These are phyloP conservation scores for Haplosporangium gracile DNA, from an alignment of 192 early-diverging fungal genomes.

Conservation along the genomic window DNA sequence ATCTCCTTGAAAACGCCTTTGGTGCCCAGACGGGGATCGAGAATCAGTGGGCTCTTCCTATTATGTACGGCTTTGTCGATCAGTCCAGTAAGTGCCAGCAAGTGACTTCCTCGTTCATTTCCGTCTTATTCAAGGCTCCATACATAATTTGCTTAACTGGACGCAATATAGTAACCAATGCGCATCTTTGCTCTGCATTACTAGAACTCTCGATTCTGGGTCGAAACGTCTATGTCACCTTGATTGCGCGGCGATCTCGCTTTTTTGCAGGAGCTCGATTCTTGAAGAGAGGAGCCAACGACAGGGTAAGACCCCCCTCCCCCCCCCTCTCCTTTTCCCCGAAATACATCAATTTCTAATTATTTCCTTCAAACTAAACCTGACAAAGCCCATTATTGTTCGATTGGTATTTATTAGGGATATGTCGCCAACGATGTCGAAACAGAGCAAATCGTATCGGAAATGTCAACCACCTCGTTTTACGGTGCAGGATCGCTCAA, in stretches of 20 bases:
- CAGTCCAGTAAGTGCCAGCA: slow-evolving; percentile 80
- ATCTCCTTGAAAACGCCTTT: slow-evolving; percentile 76
- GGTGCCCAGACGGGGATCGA: slow-evolving; percentile 69
- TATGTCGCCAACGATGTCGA: slow-evolving; percentile 99
- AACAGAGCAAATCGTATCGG: slow-evolving; percentile 97
- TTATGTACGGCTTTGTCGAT: slow-evolving; percentile 98
- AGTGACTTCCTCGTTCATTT: neutral
- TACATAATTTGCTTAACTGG: too few species aligned
- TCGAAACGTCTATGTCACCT: slow-evolving; percentile 89
- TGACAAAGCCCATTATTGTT: neutral
- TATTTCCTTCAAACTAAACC: neutral
- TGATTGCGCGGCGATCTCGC: slow-evolving; percentile 95
- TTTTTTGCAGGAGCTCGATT: slow-evolving; percentile 97
- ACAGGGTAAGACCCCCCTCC: slow-evolving; percentile 65
- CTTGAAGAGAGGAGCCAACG: slow-evolving; percentile 95
- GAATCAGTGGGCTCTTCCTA: slow-evolving; percentile 82
- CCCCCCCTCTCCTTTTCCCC: too few species aligned
- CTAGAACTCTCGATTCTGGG: slow-evolving; percentile 91
- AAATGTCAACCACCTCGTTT: slow-evolving; percentile 92
- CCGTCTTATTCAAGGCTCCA: too few species aligned
- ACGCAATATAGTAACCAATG: neutral
- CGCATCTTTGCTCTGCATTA: neutral
- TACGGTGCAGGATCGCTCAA: slow-evolving; percentile 67
- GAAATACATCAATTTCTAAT: too few species aligned
- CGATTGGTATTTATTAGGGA: slow-evolving; percentile 64